Percentiles rank a stretch among this genome's conserved stretches.
Evolutionary conservation across 1,284 basidiomycete species (phyloP).

Genomic region (Boletus mariae): DNA sequence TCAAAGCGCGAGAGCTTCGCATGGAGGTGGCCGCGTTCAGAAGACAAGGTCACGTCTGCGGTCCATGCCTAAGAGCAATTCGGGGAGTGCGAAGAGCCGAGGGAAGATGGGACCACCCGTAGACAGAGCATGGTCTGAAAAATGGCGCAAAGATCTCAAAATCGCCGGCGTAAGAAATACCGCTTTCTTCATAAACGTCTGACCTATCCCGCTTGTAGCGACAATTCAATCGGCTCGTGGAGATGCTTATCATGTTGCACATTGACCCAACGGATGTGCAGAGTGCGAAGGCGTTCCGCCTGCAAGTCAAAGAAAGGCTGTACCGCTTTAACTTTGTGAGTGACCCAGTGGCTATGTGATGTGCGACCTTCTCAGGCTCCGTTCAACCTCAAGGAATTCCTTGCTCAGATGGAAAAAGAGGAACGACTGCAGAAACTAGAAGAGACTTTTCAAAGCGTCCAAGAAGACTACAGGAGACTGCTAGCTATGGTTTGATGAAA

Average conservation of each 20-base stretch:
- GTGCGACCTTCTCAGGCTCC: constrained; percentile 2
- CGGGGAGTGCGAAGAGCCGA: constrained; percentile 33
- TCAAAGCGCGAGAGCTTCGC: constrained; percentile 22
- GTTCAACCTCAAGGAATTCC: constrained; percentile 60
- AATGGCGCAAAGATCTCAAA: constrained; percentile 79
- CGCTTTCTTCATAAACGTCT: constrained; percentile 2
- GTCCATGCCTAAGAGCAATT: constrained; percentile 34
- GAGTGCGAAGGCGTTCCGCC: constrained; percentile 62
- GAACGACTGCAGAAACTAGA: constrained; percentile 88
- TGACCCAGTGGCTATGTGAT: constrained; percentile 9
- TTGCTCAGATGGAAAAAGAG: constrained; percentile 80
- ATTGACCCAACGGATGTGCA: constrained; percentile 63
- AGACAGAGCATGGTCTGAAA: constrained; percentile 77
- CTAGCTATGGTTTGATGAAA: constrained; percentile 48
- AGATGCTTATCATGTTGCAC: constrained; percentile 84
- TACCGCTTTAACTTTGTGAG: constrained; percentile 93
- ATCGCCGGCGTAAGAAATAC: constrained; percentile 71
- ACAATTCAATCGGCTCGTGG: constrained; percentile 88
- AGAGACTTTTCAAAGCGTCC: constrained; percentile 88
- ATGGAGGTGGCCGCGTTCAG: constrained; percentile 46
- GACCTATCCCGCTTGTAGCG: constrained; percentile 46
- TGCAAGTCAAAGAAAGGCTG: constrained; percentile 90
- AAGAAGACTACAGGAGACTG: constrained; percentile 84
- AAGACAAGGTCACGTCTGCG: constrained; percentile 36
- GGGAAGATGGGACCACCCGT: constrained; percentile 75